A percentile compares a stretch with the other conserved stretches of the same genome.
phyloP scores from a whole-genome alignment of 371 early-diverging fungal genomes.

The Mortierella sp. region DNA sequence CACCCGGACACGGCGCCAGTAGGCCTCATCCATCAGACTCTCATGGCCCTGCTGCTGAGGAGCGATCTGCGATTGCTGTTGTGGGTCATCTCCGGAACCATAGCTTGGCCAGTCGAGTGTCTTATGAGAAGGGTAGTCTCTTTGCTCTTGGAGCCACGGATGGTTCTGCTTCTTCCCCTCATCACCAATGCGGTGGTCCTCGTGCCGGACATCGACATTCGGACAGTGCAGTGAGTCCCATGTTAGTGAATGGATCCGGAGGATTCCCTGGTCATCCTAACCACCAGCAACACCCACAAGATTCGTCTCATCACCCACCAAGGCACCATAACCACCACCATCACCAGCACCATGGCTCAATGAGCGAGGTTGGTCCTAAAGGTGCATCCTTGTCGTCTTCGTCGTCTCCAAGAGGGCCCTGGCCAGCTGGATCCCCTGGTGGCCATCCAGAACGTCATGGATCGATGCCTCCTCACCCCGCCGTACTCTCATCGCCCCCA shows the following conservation, averaged over 20 bases:
- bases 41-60: not conserved
- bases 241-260: not conserved
- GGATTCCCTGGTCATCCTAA: not conserved
- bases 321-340: not conserved
- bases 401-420: slow-evolving; percentile 3
- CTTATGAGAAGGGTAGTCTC: slow-evolving; percentile 8
- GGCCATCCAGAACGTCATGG: not conserved
- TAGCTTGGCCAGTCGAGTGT: not conserved
- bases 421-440: not conserved
- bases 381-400: slow-evolving; percentile 3
- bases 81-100: slow-evolving; percentile 5
- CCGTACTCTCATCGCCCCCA: not conserved
- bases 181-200: not conserved
- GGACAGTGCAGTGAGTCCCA: not conserved
- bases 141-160: not conserved
- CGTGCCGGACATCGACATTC: not conserved
- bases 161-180: not conserved
- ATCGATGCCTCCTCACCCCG: slow-evolving; percentile 4
- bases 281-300: not conserved
- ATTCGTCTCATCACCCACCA: not conserved
- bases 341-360: not conserved
- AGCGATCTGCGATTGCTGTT: not conserved
- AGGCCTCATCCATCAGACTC: not conserved
- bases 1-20: not conserved
- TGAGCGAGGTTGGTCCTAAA: not conserved